Conservation (phyloP, 768 basidiomycete genomes). For the Termitomyces sp. region DNA sequence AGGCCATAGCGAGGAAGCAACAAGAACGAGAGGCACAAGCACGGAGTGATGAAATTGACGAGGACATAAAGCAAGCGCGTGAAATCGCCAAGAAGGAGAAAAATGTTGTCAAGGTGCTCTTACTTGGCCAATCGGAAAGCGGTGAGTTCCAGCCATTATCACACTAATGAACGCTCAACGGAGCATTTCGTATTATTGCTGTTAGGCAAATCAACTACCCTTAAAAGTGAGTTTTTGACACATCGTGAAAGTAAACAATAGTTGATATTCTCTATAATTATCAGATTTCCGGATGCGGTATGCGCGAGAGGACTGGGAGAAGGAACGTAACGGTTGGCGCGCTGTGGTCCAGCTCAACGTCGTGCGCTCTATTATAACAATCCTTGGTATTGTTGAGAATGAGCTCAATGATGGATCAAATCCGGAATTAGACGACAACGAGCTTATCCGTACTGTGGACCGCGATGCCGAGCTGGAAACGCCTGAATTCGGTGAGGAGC, state of each 20-base stretch:
- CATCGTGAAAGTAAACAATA: neutral
- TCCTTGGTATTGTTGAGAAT: constrained; percentile 55
- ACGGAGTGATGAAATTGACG: constrained; percentile 55
- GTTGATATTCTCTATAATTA: neutral
- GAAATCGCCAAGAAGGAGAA: constrained; percentile 38
- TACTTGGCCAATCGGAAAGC: constrained; percentile 65
- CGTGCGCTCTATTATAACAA: constrained; percentile 61
- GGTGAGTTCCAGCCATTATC: constrained; percentile 32
- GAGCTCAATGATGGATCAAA: constrained; percentile 41
- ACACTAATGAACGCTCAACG: neutral
- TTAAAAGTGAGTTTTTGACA: constrained; percentile 44
- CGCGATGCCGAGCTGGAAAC: constrained; percentile 8
- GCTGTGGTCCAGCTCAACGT: constrained; percentile 78
- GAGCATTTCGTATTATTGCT: constrained; percentile 23
- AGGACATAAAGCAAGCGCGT: constrained; percentile 47
- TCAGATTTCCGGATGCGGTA: constrained; percentile 73
- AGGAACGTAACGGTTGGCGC: constrained; percentile 71
- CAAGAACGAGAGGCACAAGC: constrained; percentile 44
- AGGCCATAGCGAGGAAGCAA: constrained; percentile 40
- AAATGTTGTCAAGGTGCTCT: constrained; percentile 48
- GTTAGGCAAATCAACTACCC: constrained; percentile 63
- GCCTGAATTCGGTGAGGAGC: constrained; percentile 44
- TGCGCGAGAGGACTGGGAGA: constrained; percentile 55
- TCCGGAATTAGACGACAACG: constrained; percentile 31
- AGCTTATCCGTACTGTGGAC: constrained; percentile 13